phyloP scores from a whole-genome alignment of 148 eudicot species.

The Camellia japonica region DNA sequence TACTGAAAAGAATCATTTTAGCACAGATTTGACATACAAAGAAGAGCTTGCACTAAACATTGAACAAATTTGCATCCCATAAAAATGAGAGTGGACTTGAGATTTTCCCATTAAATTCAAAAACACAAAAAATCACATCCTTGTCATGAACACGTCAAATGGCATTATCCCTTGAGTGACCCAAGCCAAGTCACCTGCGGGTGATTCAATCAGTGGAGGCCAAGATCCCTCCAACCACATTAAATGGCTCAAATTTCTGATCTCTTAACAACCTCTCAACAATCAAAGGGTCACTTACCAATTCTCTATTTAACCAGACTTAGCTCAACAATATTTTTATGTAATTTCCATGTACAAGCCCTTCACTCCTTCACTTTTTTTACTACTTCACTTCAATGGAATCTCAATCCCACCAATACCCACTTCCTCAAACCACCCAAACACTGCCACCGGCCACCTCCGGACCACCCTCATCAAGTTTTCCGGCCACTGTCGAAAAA shows the following conservation, averaged over 20 bases:
- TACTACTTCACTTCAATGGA: conserved; percentile 14
- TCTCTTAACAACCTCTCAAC: conserved; percentile 12
- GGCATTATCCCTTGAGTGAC: not conserved
- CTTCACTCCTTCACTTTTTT: not conserved
- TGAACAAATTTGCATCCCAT: too few relatives aligned
- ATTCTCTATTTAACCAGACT: not conserved
- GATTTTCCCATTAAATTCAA: too few relatives aligned
- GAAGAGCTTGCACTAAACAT: too few relatives aligned
- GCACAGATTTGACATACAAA: too few relatives aligned
- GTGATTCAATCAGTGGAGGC: not conserved
- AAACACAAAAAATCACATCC: too few relatives aligned
- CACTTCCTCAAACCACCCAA: conserved; percentile 6
- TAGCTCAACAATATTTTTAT: not conserved
- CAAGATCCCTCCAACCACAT: not conserved
- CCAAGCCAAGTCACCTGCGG: not conserved
- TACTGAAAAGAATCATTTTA: too few relatives aligned
- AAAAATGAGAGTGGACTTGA: too few relatives aligned
- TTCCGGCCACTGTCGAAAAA: conserved; percentile 19
- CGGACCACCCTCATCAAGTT: not conserved
- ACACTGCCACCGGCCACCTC: conserved; percentile 10
- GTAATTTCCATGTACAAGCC: too few relatives aligned
- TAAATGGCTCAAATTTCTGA: not conserved
- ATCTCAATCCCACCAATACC: conserved; percentile 26
- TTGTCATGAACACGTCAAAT: too few relatives aligned
- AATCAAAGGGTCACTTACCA: not conserved